Conservation (phyloP, 176 grass and related monocot species). For the Elaeis guineensis region DNA sequence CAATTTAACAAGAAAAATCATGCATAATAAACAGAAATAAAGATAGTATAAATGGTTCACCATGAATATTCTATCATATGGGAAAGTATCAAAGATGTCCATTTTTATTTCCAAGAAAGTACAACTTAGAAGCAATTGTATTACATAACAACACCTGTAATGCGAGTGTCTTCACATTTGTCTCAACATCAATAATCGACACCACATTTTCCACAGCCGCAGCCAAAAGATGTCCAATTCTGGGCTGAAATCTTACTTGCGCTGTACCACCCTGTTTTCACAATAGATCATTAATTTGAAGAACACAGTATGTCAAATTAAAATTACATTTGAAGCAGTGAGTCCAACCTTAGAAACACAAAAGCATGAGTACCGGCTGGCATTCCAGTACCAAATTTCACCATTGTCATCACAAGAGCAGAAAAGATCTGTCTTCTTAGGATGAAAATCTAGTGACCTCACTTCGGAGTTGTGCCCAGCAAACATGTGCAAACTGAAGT, state of each 20-base stretch:
- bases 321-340: not conserved
- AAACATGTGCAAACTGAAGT: conserved; percentile 41
- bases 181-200: conserved; percentile 74
- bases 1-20: conserved; percentile 14
- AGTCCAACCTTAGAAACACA: conserved; percentile 44
- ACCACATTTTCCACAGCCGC: conserved; percentile 60
- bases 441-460: conserved; percentile 66
- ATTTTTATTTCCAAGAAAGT: too few relatives aligned
- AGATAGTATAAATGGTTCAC: not conserved
- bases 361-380: conserved; percentile 30
- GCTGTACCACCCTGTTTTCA: conserved; percentile 53
- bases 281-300: conserved; percentile 21
- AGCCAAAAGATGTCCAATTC: conserved; percentile 62
- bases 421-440: conserved; percentile 39
- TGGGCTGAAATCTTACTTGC: conserved; percentile 82
- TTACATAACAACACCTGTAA: conserved; percentile 36
- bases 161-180: conserved; percentile 25
- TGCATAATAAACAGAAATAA: not conserved
- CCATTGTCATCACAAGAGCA: conserved; percentile 62
- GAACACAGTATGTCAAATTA: not conserved
- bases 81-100: too few relatives aligned
- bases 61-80: too few relatives aligned
- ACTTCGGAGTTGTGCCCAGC: conserved; percentile 54
- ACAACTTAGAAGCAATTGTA: too few relatives aligned
- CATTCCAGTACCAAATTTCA: conserved; percentile 59